Evolutionary conservation across 306 rosid genomes (phyloP).

Genomic region (Senna tora): DNA sequence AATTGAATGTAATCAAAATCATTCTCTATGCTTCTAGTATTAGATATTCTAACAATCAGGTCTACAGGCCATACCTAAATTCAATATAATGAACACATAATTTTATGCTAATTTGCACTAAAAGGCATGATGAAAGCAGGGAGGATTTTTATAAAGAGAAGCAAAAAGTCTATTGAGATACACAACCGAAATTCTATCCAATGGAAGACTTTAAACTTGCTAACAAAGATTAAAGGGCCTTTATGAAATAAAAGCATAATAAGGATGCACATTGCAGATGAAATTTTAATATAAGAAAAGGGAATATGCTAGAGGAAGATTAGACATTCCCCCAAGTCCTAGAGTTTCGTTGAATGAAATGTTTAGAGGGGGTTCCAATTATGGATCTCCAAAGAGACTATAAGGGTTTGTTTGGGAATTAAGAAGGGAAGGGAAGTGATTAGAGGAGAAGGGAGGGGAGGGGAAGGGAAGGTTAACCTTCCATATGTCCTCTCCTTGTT

Average conservation of each 20-base stretch:
- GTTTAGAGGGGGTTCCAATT: too few relatives aligned
- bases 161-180: not conserved
- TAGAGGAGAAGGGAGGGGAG: too few relatives aligned
- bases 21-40: not conserved
- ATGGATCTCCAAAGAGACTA: too few relatives aligned
- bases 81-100: not conserved
- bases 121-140: not conserved
- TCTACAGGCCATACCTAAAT: not conserved
- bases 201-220: not conserved
- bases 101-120: not conserved
- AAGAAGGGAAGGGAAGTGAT: too few relatives aligned
- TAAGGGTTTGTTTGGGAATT: too few relatives aligned
- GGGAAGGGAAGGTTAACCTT: too few relatives aligned
- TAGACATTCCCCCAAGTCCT: not conserved
- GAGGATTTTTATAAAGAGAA: not conserved
- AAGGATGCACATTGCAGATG: not conserved
- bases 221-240: not conserved
- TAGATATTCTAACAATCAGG: slow-evolving; percentile 15
- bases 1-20: not conserved
- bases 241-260: not conserved
- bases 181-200: not conserved
- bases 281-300: not conserved
- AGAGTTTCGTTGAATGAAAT: too few relatives aligned
- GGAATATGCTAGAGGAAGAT: not conserved
- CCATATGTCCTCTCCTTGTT: too few relatives aligned